phyloP scores from a whole-genome alignment of 495 filamentous ascomycete genomes.

The Podospora tetraspora region DNA sequence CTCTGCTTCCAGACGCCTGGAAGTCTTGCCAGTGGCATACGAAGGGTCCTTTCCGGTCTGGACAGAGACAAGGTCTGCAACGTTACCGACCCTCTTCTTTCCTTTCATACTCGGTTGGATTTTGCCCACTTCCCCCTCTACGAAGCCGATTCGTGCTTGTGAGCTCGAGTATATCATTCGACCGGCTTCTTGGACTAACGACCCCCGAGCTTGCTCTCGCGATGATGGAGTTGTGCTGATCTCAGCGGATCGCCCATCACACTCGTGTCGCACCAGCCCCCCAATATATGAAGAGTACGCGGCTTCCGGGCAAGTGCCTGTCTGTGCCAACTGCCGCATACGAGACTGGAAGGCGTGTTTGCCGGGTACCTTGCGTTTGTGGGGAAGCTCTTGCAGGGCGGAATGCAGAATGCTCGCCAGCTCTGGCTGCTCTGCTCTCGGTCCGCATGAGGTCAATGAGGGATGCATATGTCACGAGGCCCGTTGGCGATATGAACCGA shows the following conservation, averaged over 20 bases:
- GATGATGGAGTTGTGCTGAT: neutral
- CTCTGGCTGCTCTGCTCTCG: neutral
- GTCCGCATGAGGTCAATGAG: neutral
- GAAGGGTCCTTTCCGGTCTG: constrained; percentile 24
- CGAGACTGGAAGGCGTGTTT: neutral
- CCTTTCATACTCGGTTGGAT: neutral
- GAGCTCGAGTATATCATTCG: neutral
- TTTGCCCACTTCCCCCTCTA: neutral
- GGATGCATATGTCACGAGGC: neutral
- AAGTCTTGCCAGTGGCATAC: constrained; percentile 1
- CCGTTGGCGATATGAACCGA: neutral
- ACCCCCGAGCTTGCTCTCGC: neutral
- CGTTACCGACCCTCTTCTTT: constrained; percentile 21
- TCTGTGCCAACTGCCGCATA: constrained; percentile 1
- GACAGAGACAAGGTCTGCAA: constrained; percentile 23
- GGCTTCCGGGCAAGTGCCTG: constrained; percentile 3
- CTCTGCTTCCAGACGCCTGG: constrained; percentile 20
- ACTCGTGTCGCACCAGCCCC: neutral
- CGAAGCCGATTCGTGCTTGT: constrained; percentile 5
- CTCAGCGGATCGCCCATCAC: neutral
- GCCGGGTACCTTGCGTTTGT: constrained; percentile 7
- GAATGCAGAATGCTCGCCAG: neutral
- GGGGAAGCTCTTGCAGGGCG: neutral
- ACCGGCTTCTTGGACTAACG: neutral
- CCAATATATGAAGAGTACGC: neutral